Base-by-base conservation (phyloP, 805 yeast genomes). In the Nakazawaea holstii region DNA sequence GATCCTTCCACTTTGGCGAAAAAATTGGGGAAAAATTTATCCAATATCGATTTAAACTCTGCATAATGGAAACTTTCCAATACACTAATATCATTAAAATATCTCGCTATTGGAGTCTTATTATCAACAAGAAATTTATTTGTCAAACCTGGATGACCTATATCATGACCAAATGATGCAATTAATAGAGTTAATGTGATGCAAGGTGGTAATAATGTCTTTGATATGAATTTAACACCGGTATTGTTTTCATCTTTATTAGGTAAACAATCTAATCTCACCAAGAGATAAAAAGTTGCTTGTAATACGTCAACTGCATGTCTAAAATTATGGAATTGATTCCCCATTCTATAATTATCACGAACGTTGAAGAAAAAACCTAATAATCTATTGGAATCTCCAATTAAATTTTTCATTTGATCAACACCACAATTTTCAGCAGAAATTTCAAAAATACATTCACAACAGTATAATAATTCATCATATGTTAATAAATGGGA, bases 251-350 rank as follows among this genome's bases (percentile, higher is more conserved):
- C n/a, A 14, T 13, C 15, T 20, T 33, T 31, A 3, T 17, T 15
- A 6, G 73, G 74, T 46, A 70, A 58, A 51, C 72, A 69, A 14
- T 59, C 57, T 50, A 74, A 65, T 39, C 72, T 66, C 11, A 74
- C 59, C 41, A 84, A 68, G 49, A 83, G 79, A 61, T 74, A 83
- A 68, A 85, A 83, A 30, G 92, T 80, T 2, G 95, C 96, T 66
- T 94, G 99, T 59, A 91, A 68, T 8, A 94, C 99, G 66, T 94
- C 99, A 14, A 89, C 86, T 0, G 96, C 97, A 66, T 94, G 99
- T 55, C 95, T 77, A 61, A 91, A 94, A 66, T 92, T 91, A 69
- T 94, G 99, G 70, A 92, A 94, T 14, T 92, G 88, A 62, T 91
- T 91, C 9, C 89, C 87, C 55, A 80, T 79, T 58, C 85, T 82